Evolutionary conservation across 768 basidiomycete genomes (phyloP).

Genomic region (Rickenella mellea): DNA sequence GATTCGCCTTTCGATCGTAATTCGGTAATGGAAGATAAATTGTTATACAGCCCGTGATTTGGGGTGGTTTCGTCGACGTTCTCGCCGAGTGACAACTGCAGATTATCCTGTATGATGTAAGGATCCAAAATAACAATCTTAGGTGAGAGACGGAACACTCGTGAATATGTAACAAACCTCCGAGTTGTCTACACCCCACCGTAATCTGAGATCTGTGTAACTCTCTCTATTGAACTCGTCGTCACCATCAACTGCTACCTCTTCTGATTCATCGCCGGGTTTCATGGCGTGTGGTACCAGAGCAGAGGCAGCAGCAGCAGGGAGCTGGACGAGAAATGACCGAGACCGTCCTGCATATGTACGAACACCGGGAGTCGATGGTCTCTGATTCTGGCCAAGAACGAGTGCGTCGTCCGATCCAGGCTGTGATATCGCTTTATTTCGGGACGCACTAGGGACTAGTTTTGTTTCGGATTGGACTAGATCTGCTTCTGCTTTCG

Average conservation of each 20-base stretch:
- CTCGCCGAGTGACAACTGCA: neutral
- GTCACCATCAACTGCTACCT: conserved; percentile 29
- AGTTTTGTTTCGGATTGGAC: conserved; percentile 10
- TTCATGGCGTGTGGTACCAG: conserved; percentile 3
- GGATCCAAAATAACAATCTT: neutral
- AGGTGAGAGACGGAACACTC: neutral
- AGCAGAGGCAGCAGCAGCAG: conserved; percentile 19
- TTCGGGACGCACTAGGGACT: conserved; percentile 11
- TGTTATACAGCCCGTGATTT: conserved; percentile 7
- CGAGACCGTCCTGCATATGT: conserved; percentile 74
- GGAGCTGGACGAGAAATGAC: conserved; percentile 66
- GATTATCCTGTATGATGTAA: neutral
- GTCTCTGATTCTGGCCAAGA: conserved; percentile 6
- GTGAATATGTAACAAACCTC: conserved; percentile 28
- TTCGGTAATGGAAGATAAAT: conserved; percentile 46
- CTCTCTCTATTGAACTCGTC: conserved; percentile 59
- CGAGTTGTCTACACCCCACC: conserved; percentile 75
- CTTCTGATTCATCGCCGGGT: conserved; percentile 14
- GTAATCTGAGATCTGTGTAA: conserved; percentile 60
- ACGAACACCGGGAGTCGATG: conserved; percentile 15
- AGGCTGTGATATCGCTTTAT: too few species aligned
- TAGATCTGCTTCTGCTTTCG: conserved; percentile 7
- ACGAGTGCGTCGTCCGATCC: conserved; percentile 3
- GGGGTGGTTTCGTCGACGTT: conserved; percentile 3
- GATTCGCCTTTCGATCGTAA: conserved; percentile 73